Conservation (phyloP, 306 rosid genomes). For the Prunus dulcis region DNA sequence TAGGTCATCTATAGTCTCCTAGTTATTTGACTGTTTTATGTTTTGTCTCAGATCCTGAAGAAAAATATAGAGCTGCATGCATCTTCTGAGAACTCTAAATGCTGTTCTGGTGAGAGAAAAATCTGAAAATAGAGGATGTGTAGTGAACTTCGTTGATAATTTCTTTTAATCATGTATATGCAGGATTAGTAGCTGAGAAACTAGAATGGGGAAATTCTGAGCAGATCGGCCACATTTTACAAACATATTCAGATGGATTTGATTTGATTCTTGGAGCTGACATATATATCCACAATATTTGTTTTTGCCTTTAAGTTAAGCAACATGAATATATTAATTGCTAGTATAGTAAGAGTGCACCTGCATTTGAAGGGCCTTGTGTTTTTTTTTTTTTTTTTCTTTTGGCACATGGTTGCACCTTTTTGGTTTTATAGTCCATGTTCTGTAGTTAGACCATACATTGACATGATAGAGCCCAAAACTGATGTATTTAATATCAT, state of each 20-base stretch:
- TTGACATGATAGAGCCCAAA: not conserved
- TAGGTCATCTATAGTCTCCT: conserved; percentile 21
- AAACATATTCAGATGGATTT: conserved; percentile 60
- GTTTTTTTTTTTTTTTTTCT: no score
- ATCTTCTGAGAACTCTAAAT: conserved; percentile 42
- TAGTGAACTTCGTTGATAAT: conserved; percentile 2
- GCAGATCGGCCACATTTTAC: conserved; percentile 58
- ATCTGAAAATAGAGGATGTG: conserved; percentile 9
- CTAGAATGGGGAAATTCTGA: conserved; percentile 86
- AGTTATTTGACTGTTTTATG: conserved; percentile 20
- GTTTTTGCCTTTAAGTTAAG: conserved; percentile 11
- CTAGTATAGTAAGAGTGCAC: not conserved
- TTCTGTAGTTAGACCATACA: not conserved
- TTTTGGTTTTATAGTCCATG: no score
- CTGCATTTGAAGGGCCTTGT: not conserved
- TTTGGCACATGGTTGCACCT: no score
- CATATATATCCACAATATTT: conserved; percentile 65
- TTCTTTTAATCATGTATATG: conserved; percentile 13
- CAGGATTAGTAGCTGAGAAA: conserved; percentile 71
- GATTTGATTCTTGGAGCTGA: conserved; percentile 93
- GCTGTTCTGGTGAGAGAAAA: conserved; percentile 52
- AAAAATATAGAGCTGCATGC: conserved; percentile 81
- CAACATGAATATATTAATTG: not conserved
- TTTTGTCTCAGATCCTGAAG: conserved; percentile 65
- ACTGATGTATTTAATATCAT: not conserved